Evolutionary conservation across 441 rosid species (phyloP), one percentile per base, ranked within the genome.

Genomic region (Pelargonium australe): DNA sequence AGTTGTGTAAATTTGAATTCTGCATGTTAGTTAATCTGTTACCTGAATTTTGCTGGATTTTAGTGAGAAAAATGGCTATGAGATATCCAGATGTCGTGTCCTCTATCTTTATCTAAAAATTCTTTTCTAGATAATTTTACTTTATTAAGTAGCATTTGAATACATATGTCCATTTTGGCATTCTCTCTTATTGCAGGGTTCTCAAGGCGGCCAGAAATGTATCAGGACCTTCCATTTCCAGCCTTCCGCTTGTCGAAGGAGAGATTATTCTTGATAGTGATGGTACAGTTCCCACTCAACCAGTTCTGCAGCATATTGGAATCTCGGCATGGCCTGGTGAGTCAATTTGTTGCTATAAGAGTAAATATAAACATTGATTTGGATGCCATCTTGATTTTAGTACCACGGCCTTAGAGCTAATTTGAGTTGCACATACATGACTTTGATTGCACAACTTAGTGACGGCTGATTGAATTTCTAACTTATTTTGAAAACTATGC

Each of bases 261-360:
- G 98, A 92, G 84, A 82, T 89, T 60, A 76, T 89, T 73, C 85
- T 92, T 71, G 96, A 89, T 75, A 78, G 81, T 70, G 97, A 92
- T 79, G 98, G 98, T 76, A 79, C 85, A 40, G 83, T 87, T 75
- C 97, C 97, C 37, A 87, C 88, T 78, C 86, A 87, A 77, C 97
- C 97, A n/a, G 96, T 90, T 80, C 81, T 92, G 72, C 94, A 92
- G 76, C 98, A 92, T 77, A 83, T 86, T 78, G 98, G 98, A 68
- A 89, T 92, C 72, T 81, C 92, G 69, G 96, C 92, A 34, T 90
- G 97, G 98, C 98, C 98, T 69, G 98, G 98, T 90, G 70, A 74
- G 79, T 76, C 72, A 25, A 62, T 55, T 14, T 47, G 40, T 66
- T 63, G 31, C 53, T 68, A 37, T 70, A 43, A 45, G 31, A 43